These are phyloP conservation scores for Sphaerulina musiva DNA, from an alignment of 2,329 filamentous ascomycete genomes.

Conservation along the genomic window DNA sequence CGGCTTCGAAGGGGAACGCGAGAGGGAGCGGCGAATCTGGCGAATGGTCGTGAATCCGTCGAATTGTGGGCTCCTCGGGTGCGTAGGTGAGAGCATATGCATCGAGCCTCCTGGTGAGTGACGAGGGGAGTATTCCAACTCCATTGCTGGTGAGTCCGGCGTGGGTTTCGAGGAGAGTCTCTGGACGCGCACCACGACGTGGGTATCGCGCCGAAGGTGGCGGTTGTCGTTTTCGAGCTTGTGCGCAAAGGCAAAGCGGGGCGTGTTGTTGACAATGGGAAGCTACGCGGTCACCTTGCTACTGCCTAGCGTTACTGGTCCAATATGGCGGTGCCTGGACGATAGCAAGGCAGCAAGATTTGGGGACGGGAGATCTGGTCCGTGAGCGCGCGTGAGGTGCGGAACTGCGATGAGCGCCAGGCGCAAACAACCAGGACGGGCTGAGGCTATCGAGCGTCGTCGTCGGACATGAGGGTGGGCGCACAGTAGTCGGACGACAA, in stretches of 20 bases:
- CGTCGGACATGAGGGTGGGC: conserved; percentile 13
- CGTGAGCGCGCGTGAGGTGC: neutral
- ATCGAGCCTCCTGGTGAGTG: conserved; percentile 63
- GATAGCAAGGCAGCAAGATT: conserved; percentile 13
- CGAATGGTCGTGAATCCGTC: conserved; percentile 76
- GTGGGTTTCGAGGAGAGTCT: neutral
- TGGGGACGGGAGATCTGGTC: conserved; percentile 1
- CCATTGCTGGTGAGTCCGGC: conserved; percentile 32
- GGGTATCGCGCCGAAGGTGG: neutral
- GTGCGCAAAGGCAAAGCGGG: conserved; percentile 1
- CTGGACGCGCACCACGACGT: neutral
- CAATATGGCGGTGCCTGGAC: conserved; percentile 1
- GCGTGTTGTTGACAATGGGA: conserved; percentile 7
- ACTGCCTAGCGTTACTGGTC: neutral
- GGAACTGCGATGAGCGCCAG: conserved; percentile 7
- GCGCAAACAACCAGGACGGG: conserved; percentile 11
- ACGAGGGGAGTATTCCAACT: conserved; percentile 46
- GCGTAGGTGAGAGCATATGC: conserved; percentile 77
- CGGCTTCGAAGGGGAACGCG: conserved; percentile 82
- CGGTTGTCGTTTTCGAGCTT: conserved; percentile 4
- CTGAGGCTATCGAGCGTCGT: conserved; percentile 12
- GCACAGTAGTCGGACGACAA: conserved; percentile 15
- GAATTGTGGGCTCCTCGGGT: conserved; percentile 49
- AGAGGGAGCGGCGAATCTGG: conserved; percentile 78
- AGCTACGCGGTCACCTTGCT: neutral